phyloP scores from a whole-genome alignment of 163 green algal genomes.

The Prototheca cutis region DNA sequence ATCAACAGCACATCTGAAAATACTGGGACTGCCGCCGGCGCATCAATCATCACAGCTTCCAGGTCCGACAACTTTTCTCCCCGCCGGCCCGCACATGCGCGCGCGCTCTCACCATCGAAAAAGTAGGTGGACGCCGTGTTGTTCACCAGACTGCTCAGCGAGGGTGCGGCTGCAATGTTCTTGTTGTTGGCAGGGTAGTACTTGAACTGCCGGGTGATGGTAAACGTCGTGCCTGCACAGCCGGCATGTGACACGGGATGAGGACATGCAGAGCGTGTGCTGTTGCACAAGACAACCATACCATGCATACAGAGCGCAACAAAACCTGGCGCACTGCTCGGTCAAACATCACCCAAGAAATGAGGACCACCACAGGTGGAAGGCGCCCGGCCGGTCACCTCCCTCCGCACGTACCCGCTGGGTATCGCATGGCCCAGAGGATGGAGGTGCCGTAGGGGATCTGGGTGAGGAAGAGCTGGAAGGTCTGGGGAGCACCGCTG shows the following conservation, averaged over 20 bases:
- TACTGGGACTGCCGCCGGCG: neutral
- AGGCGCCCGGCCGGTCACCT: neutral
- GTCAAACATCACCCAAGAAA: neutral
- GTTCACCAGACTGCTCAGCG: neutral
- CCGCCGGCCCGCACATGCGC: no score
- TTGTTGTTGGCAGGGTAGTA: conserved; percentile 12
- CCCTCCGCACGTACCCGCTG: conserved; percentile 3
- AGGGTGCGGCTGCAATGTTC: neutral
- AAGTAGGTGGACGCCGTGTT: conserved; percentile 22
- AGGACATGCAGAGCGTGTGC: neutral
- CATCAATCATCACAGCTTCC: neutral
- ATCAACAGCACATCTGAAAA: neutral
- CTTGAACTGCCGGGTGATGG: conserved; percentile 10
- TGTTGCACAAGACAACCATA: neutral
- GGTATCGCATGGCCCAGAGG: conserved; percentile 33
- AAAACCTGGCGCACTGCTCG: neutral
- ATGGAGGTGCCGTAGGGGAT: conserved; percentile 23
- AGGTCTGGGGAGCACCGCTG: conserved; percentile 14
- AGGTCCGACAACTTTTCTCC: no score
- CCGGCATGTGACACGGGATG: no score
- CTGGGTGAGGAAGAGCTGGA: conserved; percentile 28
- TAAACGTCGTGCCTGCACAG: conserved; percentile 21
- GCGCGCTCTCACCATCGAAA: conserved; percentile 25
- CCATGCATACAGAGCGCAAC: neutral
- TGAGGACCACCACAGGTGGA: neutral